Base-by-base conservation (phyloP, 2,329 filamentous ascomycete genomes). In the Verticillium tricorpus region DNA sequence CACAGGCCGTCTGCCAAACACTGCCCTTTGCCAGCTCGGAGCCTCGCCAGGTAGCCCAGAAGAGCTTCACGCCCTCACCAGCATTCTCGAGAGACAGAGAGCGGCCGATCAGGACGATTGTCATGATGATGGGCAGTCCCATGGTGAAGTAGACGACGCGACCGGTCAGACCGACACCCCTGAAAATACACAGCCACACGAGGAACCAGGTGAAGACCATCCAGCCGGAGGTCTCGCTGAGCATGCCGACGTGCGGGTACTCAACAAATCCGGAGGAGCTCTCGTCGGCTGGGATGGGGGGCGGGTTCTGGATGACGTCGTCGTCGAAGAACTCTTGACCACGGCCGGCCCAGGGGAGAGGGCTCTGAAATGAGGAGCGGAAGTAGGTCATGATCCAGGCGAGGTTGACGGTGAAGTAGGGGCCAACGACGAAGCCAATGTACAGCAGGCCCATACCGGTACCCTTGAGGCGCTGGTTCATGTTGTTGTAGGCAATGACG, bases 91-190 rank as follows among this genome's bases (percentile, higher is more conserved):
- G 80, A 0, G 84, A 85, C 1, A 80, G 69, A 0, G 81, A 77
- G 2, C 84, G 79, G 19, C 82, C 84, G 56, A 86, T 78, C 31
- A 86, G 76, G 60, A 86, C 79, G 63, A 86, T 77, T 2, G 81
- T 85, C 15, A 82, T 81, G 62, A 84, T 73, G 58, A 86, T 84
- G 0, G 84, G 84, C 5, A 86, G 69, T 1, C 82, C 83, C 83
- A 86, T 86, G n/a, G 83, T 86, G 70, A 84, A 84, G 72, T 86
- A 86, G 5, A 85, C 83, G 11, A 85, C 84, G 6, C 83, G 78
- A 2, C 84, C 84, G 2, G 84, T 86, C 63, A 85, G 69, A 0
- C 83, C 82, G 22, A 86, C 82, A 7, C 85, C 81, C 39, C 82
- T 80, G 70, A 86, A 85, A 66, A 87, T 85, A 65, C 80, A 84